Conservation (phyloP, 805 yeast genomes). For the Saccharomycopsis vini region DNA sequence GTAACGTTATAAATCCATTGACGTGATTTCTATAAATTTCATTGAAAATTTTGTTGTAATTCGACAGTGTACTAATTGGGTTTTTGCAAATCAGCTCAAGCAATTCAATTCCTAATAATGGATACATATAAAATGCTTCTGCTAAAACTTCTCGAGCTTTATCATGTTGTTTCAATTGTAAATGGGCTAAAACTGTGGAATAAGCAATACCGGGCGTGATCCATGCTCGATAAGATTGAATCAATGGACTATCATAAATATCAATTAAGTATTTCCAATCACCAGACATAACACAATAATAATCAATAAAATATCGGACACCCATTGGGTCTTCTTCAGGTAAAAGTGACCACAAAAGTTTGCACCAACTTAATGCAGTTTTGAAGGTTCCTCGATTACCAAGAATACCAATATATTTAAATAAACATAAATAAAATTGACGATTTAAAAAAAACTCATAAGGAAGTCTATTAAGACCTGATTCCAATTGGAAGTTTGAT, state of each 20-base stretch:
- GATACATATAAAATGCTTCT: slow-evolving; percentile 46
- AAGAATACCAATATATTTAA: slow-evolving; percentile 59
- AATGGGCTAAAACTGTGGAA: slow-evolving; percentile 56
- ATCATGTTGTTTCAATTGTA: slow-evolving; percentile 31
- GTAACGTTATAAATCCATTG: slow-evolving; percentile 27
- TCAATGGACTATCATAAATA: slow-evolving; percentile 47
- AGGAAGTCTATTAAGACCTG: slow-evolving; percentile 56
- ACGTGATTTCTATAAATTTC: slow-evolving; percentile 9
- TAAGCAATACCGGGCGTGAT: slow-evolving; percentile 62
- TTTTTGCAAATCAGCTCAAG: slow-evolving; percentile 36
- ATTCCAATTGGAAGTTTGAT: slow-evolving; percentile 46
- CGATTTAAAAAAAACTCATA: slow-evolving; percentile 68
- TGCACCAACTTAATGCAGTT: slow-evolving; percentile 72
- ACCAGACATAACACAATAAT: slow-evolving; percentile 57
- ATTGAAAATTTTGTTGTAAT: background rate
- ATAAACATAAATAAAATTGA: slow-evolving; percentile 64
- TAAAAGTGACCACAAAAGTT: slow-evolving; percentile 54
- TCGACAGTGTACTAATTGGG: background rate
- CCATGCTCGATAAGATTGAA: slow-evolving; percentile 55
- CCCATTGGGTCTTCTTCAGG: slow-evolving; percentile 84
- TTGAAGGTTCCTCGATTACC: slow-evolving; percentile 69
- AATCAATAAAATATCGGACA: slow-evolving; percentile 74
- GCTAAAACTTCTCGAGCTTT: slow-evolving; percentile 41
- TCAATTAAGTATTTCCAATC: slow-evolving; percentile 56
- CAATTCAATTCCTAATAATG: slow-evolving; percentile 46